A percentile compares a stretch with the other conserved stretches of the same genome.
Evolutionary conservation across 1,139 yeast genomes (phyloP).

Genomic region (Magnusiomyces ingens): DNA sequence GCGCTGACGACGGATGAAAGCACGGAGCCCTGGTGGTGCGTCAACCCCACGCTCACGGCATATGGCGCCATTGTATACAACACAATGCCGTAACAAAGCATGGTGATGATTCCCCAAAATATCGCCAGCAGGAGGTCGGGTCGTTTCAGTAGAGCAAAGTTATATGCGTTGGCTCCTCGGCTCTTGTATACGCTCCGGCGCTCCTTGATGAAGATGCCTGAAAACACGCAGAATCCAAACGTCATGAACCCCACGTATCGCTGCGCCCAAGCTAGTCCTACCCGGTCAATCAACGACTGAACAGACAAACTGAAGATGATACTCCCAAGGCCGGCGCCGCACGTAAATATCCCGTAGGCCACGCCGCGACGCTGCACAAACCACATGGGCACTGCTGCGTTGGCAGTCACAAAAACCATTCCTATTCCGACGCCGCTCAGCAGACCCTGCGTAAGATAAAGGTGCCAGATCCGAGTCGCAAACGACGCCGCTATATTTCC

Average conservation of each 20-base stretch:
- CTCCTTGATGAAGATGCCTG: slow-evolving; percentile 38
- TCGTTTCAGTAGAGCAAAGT: slow-evolving; percentile 24
- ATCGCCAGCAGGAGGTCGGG: slow-evolving; percentile 37
- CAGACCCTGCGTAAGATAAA: slow-evolving; percentile 65
- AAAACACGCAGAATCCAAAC: slow-evolving; percentile 32
- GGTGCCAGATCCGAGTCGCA: slow-evolving; percentile 53
- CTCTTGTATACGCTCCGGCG: slow-evolving; percentile 15
- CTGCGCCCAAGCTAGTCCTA: slow-evolving; percentile 64
- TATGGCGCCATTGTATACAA: slow-evolving; percentile 57
- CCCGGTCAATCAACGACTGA: slow-evolving; percentile 36
- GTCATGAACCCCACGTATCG: slow-evolving; percentile 49
- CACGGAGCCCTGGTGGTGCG: slow-evolving; percentile 49
- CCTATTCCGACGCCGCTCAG: slow-evolving; percentile 57
- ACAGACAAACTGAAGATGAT: slow-evolving; percentile 35
- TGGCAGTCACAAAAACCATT: slow-evolving; percentile 53
- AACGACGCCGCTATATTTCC: slow-evolving; percentile 62
- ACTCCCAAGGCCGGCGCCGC: slow-evolving; percentile 34
- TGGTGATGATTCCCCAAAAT: slow-evolving; percentile 50
- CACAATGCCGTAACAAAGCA: slow-evolving; percentile 53
- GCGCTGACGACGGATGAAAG: slow-evolving; percentile 58
- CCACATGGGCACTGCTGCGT: slow-evolving; percentile 54
- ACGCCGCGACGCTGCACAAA: slow-evolving; percentile 50
- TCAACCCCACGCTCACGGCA: slow-evolving; percentile 53
- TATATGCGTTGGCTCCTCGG: slow-evolving; percentile 28
- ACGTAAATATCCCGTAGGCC: slow-evolving; percentile 42